Conservation (phyloP, 1,284 basidiomycete genomes). For the Ganoderma multipileum region DNA sequence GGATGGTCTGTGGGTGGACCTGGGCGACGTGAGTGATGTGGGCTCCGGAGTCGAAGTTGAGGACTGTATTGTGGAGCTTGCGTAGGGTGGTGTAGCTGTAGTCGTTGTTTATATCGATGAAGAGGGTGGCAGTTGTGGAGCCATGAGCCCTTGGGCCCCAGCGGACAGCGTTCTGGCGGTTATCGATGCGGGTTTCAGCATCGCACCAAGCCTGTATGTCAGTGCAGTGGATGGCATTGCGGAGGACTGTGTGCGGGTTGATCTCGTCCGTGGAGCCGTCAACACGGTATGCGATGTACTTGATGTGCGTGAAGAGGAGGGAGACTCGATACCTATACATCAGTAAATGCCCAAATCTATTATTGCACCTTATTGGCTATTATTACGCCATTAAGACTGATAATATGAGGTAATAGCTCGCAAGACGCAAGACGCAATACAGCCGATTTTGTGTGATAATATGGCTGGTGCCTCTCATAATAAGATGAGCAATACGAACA, state of each 20-base stretch:
- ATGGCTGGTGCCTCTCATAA: no score
- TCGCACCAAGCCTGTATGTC: not conserved
- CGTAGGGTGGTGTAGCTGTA: not conserved
- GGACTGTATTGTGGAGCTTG: not conserved
- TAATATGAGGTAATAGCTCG: no score
- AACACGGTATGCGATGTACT: not conserved
- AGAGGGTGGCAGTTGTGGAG: not conserved
- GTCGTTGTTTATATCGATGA: not conserved
- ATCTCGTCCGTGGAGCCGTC: not conserved
- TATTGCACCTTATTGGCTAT: no score
- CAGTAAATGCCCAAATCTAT: not conserved
- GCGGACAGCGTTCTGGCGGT: not conserved
- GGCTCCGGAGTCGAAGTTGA: not conserved
- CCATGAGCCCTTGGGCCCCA: not conserved
- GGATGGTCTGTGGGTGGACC: not conserved
- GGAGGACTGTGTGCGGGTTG: not conserved
- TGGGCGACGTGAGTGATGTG: not conserved
- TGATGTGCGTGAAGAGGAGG: not conserved
- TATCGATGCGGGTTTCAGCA: not conserved
- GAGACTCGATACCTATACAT: not conserved
- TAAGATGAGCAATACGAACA: no score
- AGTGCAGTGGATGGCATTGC: not conserved
- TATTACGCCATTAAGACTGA: no score
- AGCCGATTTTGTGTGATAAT: no score
- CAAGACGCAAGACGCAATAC: no score